Evolutionary conservation across 306 rosid genomes (phyloP).

Genomic region (Heteromeles arbutifolia): DNA sequence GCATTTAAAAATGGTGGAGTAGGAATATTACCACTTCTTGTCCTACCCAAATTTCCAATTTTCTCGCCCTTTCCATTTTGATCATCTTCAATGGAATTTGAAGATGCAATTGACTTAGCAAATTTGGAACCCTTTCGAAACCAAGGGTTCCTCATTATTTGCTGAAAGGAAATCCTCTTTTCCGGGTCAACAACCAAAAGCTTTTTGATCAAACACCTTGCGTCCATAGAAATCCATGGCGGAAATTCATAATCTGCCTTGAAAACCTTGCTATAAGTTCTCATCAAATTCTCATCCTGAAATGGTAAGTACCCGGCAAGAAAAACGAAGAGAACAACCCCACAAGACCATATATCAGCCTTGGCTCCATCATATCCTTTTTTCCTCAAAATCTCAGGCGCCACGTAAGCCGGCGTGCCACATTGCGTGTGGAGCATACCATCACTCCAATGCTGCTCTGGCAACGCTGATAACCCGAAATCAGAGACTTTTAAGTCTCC

Average conservation of each 20-base stretch:
- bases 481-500: slow-evolving; percentile 70
- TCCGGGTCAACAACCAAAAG: slow-evolving; percentile 57
- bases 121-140: slow-evolving; percentile 44
- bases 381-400: slow-evolving; percentile 70
- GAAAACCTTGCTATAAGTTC: slow-evolving; percentile 56
- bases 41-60: neutral
- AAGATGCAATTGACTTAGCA: slow-evolving; percentile 19
- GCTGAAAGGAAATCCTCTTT: slow-evolving; percentile 45
- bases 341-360: slow-evolving; percentile 85
- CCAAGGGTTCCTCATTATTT: slow-evolving; percentile 56
- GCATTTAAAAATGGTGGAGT: slow-evolving; percentile 70
- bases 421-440: slow-evolving; percentile 74
- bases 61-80: slow-evolving; percentile 12
- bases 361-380: slow-evolving; percentile 74
- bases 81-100: slow-evolving; percentile 26
- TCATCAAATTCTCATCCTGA: slow-evolving; percentile 55
- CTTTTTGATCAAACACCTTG: slow-evolving; percentile 42
- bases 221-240: slow-evolving; percentile 49
- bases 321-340: slow-evolving; percentile 57
- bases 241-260: slow-evolving; percentile 55
- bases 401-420: slow-evolving; percentile 87
- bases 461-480: slow-evolving; percentile 70
- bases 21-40: slow-evolving; percentile 13
- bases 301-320: slow-evolving; percentile 66
- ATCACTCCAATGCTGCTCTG: slow-evolving; percentile 59